Percentiles rank a stretch among this genome's conserved stretches.
Conservation (phyloP, 2,329 filamentous ascomycete genomes). For the Penicillium aurantiogriseum region DNA sequence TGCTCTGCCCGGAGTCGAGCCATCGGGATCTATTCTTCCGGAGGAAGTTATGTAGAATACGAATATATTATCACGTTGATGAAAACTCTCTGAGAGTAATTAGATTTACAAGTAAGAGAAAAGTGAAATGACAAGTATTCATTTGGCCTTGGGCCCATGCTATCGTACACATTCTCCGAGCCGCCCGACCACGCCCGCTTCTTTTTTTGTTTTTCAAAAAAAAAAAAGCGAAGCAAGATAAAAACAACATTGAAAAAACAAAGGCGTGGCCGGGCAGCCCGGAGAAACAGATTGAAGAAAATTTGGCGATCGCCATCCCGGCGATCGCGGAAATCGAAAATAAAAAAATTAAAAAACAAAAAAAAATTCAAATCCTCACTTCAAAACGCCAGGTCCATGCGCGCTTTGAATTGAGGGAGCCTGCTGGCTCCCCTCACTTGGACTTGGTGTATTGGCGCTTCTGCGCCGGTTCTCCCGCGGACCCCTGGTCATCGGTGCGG, state of each 20-base stretch:
- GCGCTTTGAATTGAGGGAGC: slow-evolving; percentile 2
- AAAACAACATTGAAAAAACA: slow-evolving; percentile 4
- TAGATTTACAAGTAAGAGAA: not conserved
- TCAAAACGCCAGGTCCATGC: slow-evolving; percentile 11
- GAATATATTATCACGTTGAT: slow-evolving; percentile 14
- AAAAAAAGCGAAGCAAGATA: slow-evolving; percentile 2
- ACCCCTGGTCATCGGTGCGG: slow-evolving; percentile 11
- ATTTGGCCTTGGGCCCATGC: slow-evolving; percentile 19
- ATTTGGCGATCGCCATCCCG: not conserved
- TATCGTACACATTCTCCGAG: slow-evolving; percentile 22
- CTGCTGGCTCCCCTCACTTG: slow-evolving; percentile 6
- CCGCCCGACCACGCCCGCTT: slow-evolving; percentile 12
- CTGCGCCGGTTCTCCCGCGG: slow-evolving; percentile 9
- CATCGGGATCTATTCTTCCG: slow-evolving; percentile 6
- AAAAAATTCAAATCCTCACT: not conserved
- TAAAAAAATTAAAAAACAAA: not conserved
- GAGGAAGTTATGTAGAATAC: slow-evolving; percentile 21
- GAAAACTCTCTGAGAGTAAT: not conserved
- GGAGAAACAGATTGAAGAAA: slow-evolving; percentile 6
- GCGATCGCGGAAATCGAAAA: not conserved
- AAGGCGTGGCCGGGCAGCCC: slow-evolving; percentile 4
- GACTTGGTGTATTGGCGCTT: slow-evolving; percentile 18
- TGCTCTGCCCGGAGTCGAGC: slow-evolving; percentile 4
- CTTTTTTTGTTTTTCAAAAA: slow-evolving; percentile 9
- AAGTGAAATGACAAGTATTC: slow-evolving; percentile 7